Evolutionary conservation across 768 basidiomycete species (phyloP).

Genomic region (Lactarius quietus): DNA sequence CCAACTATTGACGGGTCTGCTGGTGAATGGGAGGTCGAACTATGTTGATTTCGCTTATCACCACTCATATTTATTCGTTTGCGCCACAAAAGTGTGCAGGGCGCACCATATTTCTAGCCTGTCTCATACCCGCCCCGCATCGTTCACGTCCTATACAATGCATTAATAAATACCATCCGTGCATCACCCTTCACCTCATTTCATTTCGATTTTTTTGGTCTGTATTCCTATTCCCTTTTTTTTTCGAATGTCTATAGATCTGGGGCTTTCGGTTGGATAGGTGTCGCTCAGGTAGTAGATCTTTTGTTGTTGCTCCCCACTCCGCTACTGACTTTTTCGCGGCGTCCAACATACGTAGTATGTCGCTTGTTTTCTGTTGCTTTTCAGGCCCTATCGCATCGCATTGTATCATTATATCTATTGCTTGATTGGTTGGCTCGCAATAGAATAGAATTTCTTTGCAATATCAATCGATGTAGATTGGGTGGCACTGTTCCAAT

Average conservation of each 20-base stretch:
- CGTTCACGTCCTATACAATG: conserved; percentile 8
- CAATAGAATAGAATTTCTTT: conserved; percentile 12
- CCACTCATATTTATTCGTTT: conserved; percentile 22
- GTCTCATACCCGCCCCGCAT: conserved; percentile 13
- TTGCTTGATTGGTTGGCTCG: conserved; percentile 17
- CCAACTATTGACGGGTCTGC: conserved; percentile 60
- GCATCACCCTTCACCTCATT: conserved; percentile 9
- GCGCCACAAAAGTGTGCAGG: conserved; percentile 15
- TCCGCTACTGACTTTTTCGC: conserved; percentile 2
- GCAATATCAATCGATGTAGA: conserved; percentile 11
- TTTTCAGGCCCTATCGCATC: conserved; percentile 7
- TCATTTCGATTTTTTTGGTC: conserved; percentile 5
- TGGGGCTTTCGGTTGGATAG: conserved; percentile 23
- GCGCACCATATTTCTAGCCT: conserved; percentile 7
- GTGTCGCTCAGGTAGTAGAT: conserved; percentile 7
- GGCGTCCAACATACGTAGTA: conserved; percentile 5
- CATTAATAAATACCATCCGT: conserved; percentile 23
- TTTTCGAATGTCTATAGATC: conserved; percentile 18
- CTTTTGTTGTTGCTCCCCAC: neutral
- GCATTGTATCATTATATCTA: conserved; percentile 24
- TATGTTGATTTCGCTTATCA: conserved; percentile 42
- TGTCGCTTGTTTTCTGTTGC: conserved; percentile 11
- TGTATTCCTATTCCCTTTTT: conserved; percentile 20
- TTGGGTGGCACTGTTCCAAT: neutral
- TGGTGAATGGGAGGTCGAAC: conserved; percentile 77